Evolutionary conservation across 2,329 filamentous ascomycete species (phyloP), one percentile per base, ranked within the genome.

Genomic region (Ophiobolus disseminans): DNA sequence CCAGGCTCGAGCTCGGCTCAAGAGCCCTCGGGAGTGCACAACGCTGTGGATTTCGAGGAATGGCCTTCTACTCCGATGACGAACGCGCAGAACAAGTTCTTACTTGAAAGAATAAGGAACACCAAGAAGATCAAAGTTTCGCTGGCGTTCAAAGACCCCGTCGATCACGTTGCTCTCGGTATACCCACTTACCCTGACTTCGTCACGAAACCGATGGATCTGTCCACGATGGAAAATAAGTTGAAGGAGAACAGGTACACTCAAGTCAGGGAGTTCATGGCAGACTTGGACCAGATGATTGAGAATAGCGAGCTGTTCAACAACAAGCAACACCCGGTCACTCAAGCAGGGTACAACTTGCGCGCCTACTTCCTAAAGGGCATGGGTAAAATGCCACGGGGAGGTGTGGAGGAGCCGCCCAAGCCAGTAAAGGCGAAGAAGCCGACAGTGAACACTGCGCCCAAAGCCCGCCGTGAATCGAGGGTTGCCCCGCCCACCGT

Each of bases 101-200:
- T 89, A 34, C 75, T 86, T 25, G 84, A 85, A 53, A 80, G 86
- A 23, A 76, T 93, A 41, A 87, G 85, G 23, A 86, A 87, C 42
- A 80, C 93, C 47, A 96, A 95, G 77, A 94, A 96, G 74, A 92
- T 90, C 37, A 91, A 93, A 69, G 85, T 87, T 50, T 90, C 93
- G 2, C 75, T 76, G 5, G 83, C 87, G 45, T 97, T 96, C 76
- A 82, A 85, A 55, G 82, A 86, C 32, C 87, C 94, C 0, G 94
- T 97, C 6, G 82, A 90, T 68, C 83, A 82, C 30, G 77, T 93
- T 19, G 90, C 88, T 73, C 82, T 96, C 31, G 80, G 78, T 21
- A 85, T 97, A 31, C 91, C 90, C 45, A 86, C 85, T 2, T 89
- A 91, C 55, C 89, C 88, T 55, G 77, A 83, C 1, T 79, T 87